These are phyloP conservation scores for Cladophialophora bantiana DNA, from an alignment of 2,329 filamentous ascomycete genomes.

Conservation along the genomic window DNA sequence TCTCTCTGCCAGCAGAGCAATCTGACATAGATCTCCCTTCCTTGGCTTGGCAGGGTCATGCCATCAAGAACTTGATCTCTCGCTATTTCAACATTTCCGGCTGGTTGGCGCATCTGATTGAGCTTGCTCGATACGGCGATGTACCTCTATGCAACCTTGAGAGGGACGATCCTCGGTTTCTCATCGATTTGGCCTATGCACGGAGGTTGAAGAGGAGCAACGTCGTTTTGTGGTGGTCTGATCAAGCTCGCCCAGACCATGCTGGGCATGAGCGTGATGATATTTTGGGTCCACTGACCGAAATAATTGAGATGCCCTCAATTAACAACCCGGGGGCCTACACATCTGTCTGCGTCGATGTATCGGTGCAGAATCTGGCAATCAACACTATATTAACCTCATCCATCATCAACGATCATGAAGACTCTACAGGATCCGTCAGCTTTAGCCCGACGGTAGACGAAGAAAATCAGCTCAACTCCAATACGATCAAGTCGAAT, in stretches of 20 bases:
- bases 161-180: slow-evolving; percentile 87
- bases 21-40: slow-evolving; percentile 87
- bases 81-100: slow-evolving; percentile 92
- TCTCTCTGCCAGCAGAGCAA: slow-evolving; percentile 81
- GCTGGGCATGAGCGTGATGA: slow-evolving; percentile 95
- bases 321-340: slow-evolving; percentile 94
- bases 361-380: slow-evolving; percentile 90
- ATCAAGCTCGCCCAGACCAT: slow-evolving; percentile 85
- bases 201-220: slow-evolving; percentile 87
- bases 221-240: slow-evolving; percentile 97
- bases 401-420: slow-evolving; percentile 93
- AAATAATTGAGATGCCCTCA: slow-evolving; percentile 88
- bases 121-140: slow-evolving; percentile 89
- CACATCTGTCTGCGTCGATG: slow-evolving; percentile 92
- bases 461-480: slow-evolving; percentile 66
- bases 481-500: slow-evolving; percentile 64
- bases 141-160: slow-evolving; percentile 95
- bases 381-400: slow-evolving; percentile 98
- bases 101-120: slow-evolving; percentile 88
- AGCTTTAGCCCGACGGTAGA: slow-evolving; percentile 81
- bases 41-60: slow-evolving; percentile 89
- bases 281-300: slow-evolving; percentile 75
- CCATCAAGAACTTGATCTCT: slow-evolving; percentile 82
- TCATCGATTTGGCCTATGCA: slow-evolving; percentile 96
- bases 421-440: slow-evolving; percentile 79